Conservation (phyloP, 2,329 filamentous ascomycete genomes). For the Pseudogymnoascus sp. region DNA sequence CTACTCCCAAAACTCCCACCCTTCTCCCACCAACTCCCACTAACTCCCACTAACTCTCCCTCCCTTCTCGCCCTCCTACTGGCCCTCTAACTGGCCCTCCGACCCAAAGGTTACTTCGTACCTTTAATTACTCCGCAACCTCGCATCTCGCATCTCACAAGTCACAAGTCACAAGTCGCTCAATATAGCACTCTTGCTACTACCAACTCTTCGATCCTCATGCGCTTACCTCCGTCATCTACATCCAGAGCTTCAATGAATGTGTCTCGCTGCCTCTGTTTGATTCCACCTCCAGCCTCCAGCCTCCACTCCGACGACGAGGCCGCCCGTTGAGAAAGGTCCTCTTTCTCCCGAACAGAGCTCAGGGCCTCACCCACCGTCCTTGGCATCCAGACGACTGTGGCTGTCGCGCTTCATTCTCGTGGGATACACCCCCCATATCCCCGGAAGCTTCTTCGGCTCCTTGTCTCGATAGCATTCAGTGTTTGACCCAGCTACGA, state of each 20-base stretch:
- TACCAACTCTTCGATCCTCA: not conserved
- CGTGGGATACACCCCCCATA: not conserved
- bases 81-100: not conserved
- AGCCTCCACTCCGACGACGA: not conserved
- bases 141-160: not conserved
- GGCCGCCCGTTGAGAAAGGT: not conserved
- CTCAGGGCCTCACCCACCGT: not conserved
- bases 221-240: not conserved
- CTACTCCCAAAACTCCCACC: not conserved
- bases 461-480: not conserved
- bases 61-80: not conserved
- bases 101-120: not conserved
- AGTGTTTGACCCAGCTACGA: not conserved
- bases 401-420: not conserved
- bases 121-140: slow-evolving; percentile 1
- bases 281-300: not conserved
- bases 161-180: not conserved
- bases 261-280: not conserved
- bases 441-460: not conserved
- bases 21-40: not conserved
- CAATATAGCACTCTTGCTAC: not conserved
- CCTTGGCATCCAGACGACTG: not conserved
- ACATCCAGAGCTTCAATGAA: not conserved
- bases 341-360: not conserved
- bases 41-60: not conserved